Percentiles rank a stretch among this genome's conserved stretches.
phyloP scores from a whole-genome alignment of 2,329 filamentous ascomycete genomes.

The Leptographium wingfieldii region DNA sequence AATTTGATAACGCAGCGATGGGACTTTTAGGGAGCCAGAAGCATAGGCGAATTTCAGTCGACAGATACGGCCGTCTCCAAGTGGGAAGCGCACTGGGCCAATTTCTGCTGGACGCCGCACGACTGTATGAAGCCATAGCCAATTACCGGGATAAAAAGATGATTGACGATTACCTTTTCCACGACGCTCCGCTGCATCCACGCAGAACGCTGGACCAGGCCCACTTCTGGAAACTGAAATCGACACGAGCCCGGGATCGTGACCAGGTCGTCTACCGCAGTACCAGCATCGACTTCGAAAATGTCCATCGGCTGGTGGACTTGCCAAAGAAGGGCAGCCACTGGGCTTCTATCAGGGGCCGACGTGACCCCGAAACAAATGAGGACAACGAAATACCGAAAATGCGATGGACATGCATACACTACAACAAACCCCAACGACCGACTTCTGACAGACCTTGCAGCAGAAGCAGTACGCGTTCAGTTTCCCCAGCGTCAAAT shows the following conservation, averaged over 20 bases:
- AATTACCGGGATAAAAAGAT: constrained; percentile 22
- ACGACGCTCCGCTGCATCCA: constrained; percentile 25
- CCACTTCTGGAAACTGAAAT: constrained; percentile 27
- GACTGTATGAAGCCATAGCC: constrained; percentile 23
- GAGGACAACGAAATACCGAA: background rate
- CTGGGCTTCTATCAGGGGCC: background rate
- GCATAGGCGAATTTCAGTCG: background rate
- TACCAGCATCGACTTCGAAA: constrained; percentile 13
- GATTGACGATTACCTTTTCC: constrained; percentile 20
- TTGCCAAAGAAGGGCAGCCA: background rate
- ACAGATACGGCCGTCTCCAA: background rate
- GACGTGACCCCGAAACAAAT: background rate
- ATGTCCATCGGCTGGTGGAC: background rate
- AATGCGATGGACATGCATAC: too few relatives aligned
- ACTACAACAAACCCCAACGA: too few relatives aligned
- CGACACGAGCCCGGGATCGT: constrained; percentile 25
- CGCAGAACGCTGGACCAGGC: constrained; percentile 33
- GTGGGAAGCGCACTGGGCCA: constrained; percentile 7
- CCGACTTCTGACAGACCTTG: too few relatives aligned
- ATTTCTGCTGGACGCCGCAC: constrained; percentile 21
- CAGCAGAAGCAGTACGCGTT: too few relatives aligned
- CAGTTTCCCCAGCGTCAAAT: too few relatives aligned
- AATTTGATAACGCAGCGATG: background rate
- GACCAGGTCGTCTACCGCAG: constrained; percentile 30
- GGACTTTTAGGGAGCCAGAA: background rate